Conservation (phyloP, 805 yeast species). For the Wickerhamiella hasegawae region DNA sequence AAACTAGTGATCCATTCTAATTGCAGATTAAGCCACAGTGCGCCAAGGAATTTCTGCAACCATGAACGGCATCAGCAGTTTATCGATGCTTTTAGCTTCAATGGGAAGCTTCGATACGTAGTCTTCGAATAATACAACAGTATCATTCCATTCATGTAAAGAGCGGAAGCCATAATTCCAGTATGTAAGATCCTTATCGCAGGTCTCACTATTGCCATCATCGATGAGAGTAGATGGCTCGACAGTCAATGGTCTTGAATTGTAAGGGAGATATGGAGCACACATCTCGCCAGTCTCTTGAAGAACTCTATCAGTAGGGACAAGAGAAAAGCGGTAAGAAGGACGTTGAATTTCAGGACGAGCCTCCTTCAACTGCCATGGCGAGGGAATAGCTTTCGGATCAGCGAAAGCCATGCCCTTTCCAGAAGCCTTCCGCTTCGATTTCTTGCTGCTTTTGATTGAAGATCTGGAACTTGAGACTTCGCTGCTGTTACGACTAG, state of each 20-base stretch:
- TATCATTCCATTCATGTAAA: constrained; percentile 24
- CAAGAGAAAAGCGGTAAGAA: constrained; percentile 16
- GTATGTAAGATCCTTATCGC: constrained; percentile 14
- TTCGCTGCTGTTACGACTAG: not conserved
- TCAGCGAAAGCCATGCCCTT: constrained; percentile 3
- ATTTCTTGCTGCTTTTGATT: not conserved
- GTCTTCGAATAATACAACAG: constrained; percentile 23
- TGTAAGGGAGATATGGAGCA: constrained; percentile 13
- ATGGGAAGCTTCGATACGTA: no score
- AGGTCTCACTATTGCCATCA: no score
- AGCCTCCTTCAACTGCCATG: constrained; percentile 16
- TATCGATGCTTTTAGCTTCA: constrained; percentile 16
- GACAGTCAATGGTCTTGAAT: not conserved
- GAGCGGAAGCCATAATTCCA: constrained; percentile 27
- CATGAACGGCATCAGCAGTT: constrained; percentile 23
- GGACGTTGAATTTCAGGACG: constrained; percentile 20
- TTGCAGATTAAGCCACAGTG: constrained; percentile 3
- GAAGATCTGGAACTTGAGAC: no score
- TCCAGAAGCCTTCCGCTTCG: not conserved
- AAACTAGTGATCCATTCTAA: no score
- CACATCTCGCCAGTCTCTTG: not conserved
- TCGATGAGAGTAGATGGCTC: not conserved
- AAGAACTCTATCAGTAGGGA: constrained; percentile 7
- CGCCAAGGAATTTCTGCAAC: constrained; percentile 23
- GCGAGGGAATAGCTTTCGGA: constrained; percentile 14